A percentile compares a stretch with the other conserved stretches of the same genome.
Evolutionary conservation across 1,139 yeast species (phyloP).

Genomic region (Hansenula sp.): DNA sequence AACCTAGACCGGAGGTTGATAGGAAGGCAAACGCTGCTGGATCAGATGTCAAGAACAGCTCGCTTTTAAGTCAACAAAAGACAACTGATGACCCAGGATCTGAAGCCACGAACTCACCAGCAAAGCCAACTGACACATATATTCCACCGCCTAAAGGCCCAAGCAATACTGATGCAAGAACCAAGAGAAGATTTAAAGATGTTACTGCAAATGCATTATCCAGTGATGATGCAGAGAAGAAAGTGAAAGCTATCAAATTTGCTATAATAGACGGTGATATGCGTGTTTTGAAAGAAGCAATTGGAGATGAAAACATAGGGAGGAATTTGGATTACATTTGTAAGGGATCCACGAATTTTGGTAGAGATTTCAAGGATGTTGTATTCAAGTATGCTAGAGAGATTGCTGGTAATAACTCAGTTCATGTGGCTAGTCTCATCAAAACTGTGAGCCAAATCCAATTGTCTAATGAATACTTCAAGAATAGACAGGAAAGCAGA

Average conservation of each 20-base stretch:
- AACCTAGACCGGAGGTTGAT: no score
- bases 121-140: not conserved
- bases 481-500: not conserved
- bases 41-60: not conserved
- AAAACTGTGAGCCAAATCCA: not conserved
- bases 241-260: not conserved
- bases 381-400: not conserved
- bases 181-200: conserved; percentile 2
- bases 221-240: not conserved
- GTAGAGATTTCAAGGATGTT: not conserved
- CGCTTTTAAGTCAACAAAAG: not conserved
- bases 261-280: not conserved
- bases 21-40: not conserved
- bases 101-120: not conserved
- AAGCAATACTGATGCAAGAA: not conserved
- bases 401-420: not conserved
- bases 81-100: not conserved
- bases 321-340: not conserved
- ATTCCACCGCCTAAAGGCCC: not conserved
- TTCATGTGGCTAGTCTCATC: not conserved
- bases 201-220: not conserved
- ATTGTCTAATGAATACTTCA: not conserved
- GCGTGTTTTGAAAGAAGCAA: not conserved
- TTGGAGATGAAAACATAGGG: not conserved
- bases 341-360: not conserved